Conservation (phyloP, 305 asterid genomes). For the Fraxinus xanthoxyloides region DNA sequence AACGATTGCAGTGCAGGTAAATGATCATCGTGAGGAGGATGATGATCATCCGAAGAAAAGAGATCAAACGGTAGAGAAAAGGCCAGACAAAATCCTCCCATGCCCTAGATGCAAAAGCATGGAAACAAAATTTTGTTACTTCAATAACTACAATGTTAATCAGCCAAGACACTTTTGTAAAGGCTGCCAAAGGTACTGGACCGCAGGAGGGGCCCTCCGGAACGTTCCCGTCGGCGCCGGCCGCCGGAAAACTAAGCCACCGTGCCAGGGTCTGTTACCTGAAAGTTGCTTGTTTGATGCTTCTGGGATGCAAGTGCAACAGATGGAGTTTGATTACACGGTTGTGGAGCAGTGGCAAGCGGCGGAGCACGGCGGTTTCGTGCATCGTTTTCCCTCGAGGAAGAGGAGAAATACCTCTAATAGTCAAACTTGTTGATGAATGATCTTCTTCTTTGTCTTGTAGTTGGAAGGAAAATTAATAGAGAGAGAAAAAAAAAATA, state of each 20-base stretch:
- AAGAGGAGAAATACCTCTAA: slow-evolving; percentile 59
- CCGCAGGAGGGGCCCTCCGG: slow-evolving; percentile 91
- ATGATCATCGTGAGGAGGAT: slow-evolving; percentile 22
- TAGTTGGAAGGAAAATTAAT: slow-evolving; percentile 15
- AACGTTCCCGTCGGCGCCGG: slow-evolving; percentile 92
- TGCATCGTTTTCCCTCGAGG: slow-evolving; percentile 52
- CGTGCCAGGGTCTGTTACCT: slow-evolving; percentile 33
- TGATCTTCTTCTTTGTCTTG: slow-evolving; percentile 41
- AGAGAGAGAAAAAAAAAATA: background rate
- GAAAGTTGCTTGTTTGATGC: slow-evolving; percentile 53
- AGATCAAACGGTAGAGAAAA: slow-evolving; percentile 41
- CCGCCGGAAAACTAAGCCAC: slow-evolving; percentile 74
- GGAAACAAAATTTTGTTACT: slow-evolving; percentile 87
- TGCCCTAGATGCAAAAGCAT: slow-evolving; percentile 89
- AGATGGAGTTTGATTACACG: slow-evolving; percentile 43
- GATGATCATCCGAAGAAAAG: background rate
- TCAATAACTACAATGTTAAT: slow-evolving; percentile 89
- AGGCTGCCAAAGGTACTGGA: slow-evolving; percentile 91
- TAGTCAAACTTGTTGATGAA: slow-evolving; percentile 50
- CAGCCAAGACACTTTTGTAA: slow-evolving; percentile 92
- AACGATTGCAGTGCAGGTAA: slow-evolving; percentile 45
- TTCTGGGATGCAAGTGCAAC: slow-evolving; percentile 38
- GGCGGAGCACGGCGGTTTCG: slow-evolving; percentile 47
- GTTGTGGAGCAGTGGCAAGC: slow-evolving; percentile 51
- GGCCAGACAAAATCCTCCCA: slow-evolving; percentile 69